These are phyloP conservation scores for Dendrocalamus latiflorus DNA, from an alignment of 202 grass and related monocot genomes.

Conservation along the genomic window DNA sequence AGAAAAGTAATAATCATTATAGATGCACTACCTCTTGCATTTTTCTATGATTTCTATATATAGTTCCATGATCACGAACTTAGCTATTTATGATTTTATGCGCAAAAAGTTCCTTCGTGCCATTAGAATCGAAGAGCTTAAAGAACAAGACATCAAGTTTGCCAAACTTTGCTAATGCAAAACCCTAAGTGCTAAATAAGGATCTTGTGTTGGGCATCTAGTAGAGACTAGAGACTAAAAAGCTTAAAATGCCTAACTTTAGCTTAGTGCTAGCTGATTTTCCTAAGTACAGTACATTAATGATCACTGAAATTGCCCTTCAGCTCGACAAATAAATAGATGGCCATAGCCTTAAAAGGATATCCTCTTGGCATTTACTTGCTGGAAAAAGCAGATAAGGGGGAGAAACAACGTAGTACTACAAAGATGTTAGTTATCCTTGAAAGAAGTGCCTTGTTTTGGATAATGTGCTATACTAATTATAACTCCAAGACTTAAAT, in stretches of 20 bases:
- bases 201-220: slow-evolving; percentile 16
- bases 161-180: slow-evolving; percentile 5
- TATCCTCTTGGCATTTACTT: slow-evolving; percentile 18
- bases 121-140: slow-evolving; percentile 12
- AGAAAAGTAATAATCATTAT: slow-evolving; percentile 1
- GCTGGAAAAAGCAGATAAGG: slow-evolving; percentile 22
- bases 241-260: slow-evolving; percentile 16
- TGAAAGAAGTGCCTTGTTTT: slow-evolving; percentile 26
- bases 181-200: not conserved
- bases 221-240: slow-evolving; percentile 16
- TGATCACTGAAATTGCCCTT: not conserved
- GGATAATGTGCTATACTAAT: slow-evolving; percentile 28
- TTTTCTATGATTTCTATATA: slow-evolving; percentile 5
- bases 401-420: not conserved
- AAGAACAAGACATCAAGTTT: not conserved
- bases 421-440: slow-evolving; percentile 53
- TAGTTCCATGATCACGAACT: slow-evolving; percentile 16
- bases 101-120: slow-evolving; percentile 2
- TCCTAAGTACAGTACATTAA: not conserved
- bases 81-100: slow-evolving; percentile 48
- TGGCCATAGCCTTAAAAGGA: not conserved
- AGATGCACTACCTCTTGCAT: slow-evolving; percentile 17
- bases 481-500: not conserved
- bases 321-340: not conserved
- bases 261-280: slow-evolving; percentile 8